Conservation (phyloP, 495 filamentous ascomycete genomes). For the Xylaria acuta region DNA sequence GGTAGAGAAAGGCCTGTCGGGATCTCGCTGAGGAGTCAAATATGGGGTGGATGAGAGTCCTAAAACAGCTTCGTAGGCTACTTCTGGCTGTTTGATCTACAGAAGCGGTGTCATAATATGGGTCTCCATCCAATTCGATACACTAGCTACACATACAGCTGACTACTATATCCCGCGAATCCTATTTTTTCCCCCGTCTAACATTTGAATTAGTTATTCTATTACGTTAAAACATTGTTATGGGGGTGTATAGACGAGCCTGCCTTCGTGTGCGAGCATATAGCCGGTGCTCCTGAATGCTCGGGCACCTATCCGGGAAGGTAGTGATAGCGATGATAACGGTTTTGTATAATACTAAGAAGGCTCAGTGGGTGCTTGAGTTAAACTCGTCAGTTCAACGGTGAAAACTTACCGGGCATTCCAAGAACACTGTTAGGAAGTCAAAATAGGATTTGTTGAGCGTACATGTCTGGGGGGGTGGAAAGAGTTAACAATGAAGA, state of each 20-base stretch:
- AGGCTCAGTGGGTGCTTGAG: not conserved
- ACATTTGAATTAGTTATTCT: not conserved
- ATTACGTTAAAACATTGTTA: not conserved
- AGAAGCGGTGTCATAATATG: not conserved
- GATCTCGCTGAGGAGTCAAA: not conserved
- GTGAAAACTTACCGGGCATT: not conserved
- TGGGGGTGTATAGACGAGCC: not conserved
- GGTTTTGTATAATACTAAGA: not conserved
- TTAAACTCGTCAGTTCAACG: not conserved
- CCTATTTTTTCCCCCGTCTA: not conserved
- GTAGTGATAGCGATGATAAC: not conserved
- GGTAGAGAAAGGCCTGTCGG: too few species aligned
- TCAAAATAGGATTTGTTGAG: not conserved
- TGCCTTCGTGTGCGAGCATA: not conserved
- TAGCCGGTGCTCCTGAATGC: not conserved
- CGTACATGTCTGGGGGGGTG: not conserved
- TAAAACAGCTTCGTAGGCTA: not conserved
- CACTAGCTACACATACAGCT: not conserved
- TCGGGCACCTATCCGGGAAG: not conserved
- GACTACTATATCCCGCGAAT: not conserved
- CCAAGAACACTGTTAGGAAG: not conserved
- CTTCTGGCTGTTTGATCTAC: not conserved
- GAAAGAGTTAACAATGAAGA: not conserved
- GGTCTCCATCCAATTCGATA: not conserved
- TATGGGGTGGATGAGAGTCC: too few species aligned